phyloP scores from a whole-genome alignment of 2,329 filamentous ascomycete genomes.

The Bimuria novae-zelandiae region DNA sequence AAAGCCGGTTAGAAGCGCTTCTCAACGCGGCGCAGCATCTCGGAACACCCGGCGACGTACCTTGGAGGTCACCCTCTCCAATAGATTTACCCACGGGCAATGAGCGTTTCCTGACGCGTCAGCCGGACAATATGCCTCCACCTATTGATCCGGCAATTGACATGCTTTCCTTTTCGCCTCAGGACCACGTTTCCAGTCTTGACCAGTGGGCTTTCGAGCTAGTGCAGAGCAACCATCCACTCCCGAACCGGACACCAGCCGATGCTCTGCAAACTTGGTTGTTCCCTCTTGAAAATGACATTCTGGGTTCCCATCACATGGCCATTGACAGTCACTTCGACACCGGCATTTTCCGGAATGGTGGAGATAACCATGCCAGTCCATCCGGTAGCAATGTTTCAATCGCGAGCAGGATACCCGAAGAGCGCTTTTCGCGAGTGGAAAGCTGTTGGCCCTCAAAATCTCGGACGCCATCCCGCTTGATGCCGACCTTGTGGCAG shows the following conservation, averaged over 20 bases:
- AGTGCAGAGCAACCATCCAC: conserved; percentile 42
- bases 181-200: conserved; percentile 40
- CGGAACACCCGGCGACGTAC: conserved; percentile 37
- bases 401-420: conserved; percentile 45
- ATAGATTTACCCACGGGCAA: conserved; percentile 31
- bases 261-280: conserved; percentile 45
- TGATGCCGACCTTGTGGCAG: conserved; percentile 45
- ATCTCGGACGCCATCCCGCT: conserved; percentile 33
- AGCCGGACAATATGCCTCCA: conserved; percentile 39
- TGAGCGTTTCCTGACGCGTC: conserved; percentile 28
- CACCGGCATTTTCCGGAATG: conserved; percentile 28
- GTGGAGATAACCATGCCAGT: conserved; percentile 34
- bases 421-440: conserved; percentile 45
- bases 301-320: conserved; percentile 37
- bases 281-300: conserved; percentile 39
- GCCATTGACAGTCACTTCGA: conserved; percentile 39
- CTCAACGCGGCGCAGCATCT: conserved; percentile 46
- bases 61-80: conserved; percentile 43
- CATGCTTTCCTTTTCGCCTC: conserved; percentile 41
- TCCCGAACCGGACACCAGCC: conserved; percentile 42
- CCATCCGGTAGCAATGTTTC: conserved; percentile 43
- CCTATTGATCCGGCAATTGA: conserved; percentile 46
- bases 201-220: conserved; percentile 46
- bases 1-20: conserved; percentile 44
- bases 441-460: conserved; percentile 46